Percentiles rank a stretch among this genome's conserved stretches.
Conservation (phyloP, 163 green algal genomes). For the Prototheca stagnorum region DNA sequence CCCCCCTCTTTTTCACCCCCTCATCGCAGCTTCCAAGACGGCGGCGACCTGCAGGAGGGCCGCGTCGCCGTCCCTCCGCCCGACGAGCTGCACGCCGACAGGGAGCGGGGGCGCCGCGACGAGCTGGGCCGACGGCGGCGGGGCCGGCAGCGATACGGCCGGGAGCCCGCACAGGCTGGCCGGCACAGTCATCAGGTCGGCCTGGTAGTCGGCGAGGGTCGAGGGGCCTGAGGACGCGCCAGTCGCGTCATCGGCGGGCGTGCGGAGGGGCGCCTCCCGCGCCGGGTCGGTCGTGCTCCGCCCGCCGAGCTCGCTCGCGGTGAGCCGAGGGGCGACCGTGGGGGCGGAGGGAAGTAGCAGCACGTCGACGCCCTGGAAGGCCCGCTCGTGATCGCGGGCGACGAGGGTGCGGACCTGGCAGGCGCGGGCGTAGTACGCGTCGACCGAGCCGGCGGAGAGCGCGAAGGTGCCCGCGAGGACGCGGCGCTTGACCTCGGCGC, state of each 20-base stretch:
- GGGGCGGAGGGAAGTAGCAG: constrained; percentile 72
- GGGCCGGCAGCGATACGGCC: constrained; percentile 58
- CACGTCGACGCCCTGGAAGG: constrained; percentile 53
- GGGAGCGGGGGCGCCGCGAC: constrained; percentile 29
- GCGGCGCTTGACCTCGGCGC: constrained; percentile 77
- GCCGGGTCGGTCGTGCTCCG: constrained; percentile 66
- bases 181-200: constrained; percentile 83
- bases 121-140: neutral
- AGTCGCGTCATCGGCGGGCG: neutral
- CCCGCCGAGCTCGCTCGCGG: constrained; percentile 55
- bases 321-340: constrained; percentile 61
- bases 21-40: constrained; percentile 34
- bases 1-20: no score
- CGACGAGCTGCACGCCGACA: constrained; percentile 83
- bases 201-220: constrained; percentile 4
- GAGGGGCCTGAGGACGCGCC: neutral
- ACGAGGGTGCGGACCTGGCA: constrained; percentile 82
- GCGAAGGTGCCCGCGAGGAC: constrained; percentile 97
- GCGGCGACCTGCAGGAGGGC: constrained; percentile 51
- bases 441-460: constrained; percentile 82
- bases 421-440: constrained; percentile 89
- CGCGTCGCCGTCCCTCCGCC: constrained; percentile 53
- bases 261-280: neutral
- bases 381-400: constrained; percentile 44
- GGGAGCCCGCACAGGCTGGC: constrained; percentile 88